These are phyloP conservation scores for Vigna radiata DNA, from an alignment of 306 rosid species.

Conservation along the genomic window DNA sequence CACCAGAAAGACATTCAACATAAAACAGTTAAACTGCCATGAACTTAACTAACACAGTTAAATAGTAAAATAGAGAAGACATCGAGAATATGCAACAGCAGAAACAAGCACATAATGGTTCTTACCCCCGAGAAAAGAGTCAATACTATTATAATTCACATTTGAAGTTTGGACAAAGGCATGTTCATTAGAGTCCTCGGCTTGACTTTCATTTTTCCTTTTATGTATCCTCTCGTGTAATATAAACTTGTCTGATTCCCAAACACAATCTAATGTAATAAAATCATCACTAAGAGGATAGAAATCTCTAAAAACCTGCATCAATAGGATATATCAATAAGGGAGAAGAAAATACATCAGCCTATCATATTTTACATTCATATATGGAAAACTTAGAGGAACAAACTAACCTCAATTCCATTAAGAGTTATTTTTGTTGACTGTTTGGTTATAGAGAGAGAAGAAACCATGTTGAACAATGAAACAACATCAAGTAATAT, in stretches of 20 bases:
- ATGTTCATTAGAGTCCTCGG: conserved; percentile 50
- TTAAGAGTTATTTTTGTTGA: conserved; percentile 65
- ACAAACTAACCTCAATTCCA: conserved; percentile 73
- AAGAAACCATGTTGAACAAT: conserved; percentile 79
- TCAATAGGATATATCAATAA: conserved; percentile 15
- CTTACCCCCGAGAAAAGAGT: conserved; percentile 72
- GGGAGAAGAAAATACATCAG: conserved; percentile 10
- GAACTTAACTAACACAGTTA: conserved; percentile 31
- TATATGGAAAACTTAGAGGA: conserved; percentile 3
- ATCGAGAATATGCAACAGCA: not conserved
- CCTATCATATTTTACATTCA: not conserved
- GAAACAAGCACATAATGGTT: conserved; percentile 27
- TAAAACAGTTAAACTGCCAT: conserved; percentile 14
- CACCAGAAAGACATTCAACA: not conserved
- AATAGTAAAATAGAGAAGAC: not conserved
- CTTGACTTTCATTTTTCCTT: conserved; percentile 48
- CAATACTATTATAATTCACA: conserved; percentile 59
- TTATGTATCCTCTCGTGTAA: conserved; percentile 61
- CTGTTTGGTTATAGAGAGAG: conserved; percentile 70
- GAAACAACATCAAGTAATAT: conserved; percentile 77
- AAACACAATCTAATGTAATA: conserved; percentile 67
- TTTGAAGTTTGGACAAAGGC: conserved; percentile 47
- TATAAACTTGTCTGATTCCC: conserved; percentile 73
- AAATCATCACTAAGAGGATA: conserved; percentile 71
- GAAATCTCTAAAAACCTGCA: conserved; percentile 76